These are phyloP conservation scores for Skeletonema tropicum DNA, from an alignment of 108 stramenopile species.

Conservation along the genomic window DNA sequence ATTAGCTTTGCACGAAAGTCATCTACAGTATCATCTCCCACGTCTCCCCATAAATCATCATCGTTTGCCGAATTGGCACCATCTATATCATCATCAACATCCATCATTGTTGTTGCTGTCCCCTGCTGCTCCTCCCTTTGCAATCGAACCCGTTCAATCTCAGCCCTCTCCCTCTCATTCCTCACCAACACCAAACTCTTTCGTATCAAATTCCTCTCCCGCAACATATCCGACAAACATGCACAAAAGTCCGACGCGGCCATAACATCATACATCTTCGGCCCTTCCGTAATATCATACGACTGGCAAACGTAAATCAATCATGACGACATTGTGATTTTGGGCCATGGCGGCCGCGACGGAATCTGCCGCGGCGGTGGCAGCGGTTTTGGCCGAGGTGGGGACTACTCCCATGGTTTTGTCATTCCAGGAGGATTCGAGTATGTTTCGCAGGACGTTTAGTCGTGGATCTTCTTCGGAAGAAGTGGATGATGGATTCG, in stretches of 20 bases:
- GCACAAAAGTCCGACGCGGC: slow-evolving; percentile 36
- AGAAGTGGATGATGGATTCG: background rate
- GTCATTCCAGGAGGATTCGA: slow-evolving; percentile 51
- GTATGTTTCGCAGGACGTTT: slow-evolving; percentile 40
- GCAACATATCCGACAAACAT: slow-evolving; percentile 13
- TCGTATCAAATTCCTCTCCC: slow-evolving; percentile 28
- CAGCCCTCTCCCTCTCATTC: slow-evolving; percentile 38
- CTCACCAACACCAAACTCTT: slow-evolving; percentile 41
- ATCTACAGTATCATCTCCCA: slow-evolving; percentile 1
- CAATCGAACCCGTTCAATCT: slow-evolving; percentile 16
- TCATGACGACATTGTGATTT: slow-evolving; percentile 36
- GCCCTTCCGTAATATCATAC: slow-evolving; percentile 51
- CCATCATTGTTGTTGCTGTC: background rate
- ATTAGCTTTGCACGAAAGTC: slow-evolving; percentile 34
- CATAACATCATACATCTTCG: slow-evolving; percentile 33
- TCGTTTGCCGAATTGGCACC: background rate
- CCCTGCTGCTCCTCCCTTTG: background rate
- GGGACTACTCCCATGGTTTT: slow-evolving; percentile 44
- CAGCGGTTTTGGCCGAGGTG: slow-evolving; percentile 20
- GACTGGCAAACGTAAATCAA: slow-evolving; percentile 47
- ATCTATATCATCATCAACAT: slow-evolving; percentile 10
- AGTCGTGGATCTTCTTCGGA: slow-evolving; percentile 27
- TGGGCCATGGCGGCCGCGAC: slow-evolving; percentile 30
- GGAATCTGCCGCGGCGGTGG: slow-evolving; percentile 37
- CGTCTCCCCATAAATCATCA: background rate